These are phyloP conservation scores for Magnusiomyces sp. DNA, from an alignment of 1,139 yeast genomes.

Conservation along the genomic window DNA sequence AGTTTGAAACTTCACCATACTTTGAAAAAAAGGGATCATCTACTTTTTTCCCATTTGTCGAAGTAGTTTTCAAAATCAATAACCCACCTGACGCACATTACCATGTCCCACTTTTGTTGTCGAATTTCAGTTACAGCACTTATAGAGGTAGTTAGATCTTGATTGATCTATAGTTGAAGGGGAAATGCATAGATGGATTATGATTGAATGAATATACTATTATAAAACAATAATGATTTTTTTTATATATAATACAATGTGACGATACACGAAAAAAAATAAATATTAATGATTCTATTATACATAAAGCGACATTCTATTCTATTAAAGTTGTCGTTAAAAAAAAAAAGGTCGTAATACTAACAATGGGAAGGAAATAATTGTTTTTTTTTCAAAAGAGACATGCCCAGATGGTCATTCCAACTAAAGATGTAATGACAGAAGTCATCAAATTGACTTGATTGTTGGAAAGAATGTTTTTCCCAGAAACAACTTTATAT, in stretches of 20 bases:
- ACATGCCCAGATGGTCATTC: slow-evolving; percentile 25
- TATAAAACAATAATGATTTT: no score
- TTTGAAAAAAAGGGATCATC: slow-evolving; percentile 35
- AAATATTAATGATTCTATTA: no score
- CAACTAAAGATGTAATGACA: slow-evolving; percentile 24
- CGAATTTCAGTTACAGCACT: slow-evolving; percentile 80
- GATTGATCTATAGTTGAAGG: no score
- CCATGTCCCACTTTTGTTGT: slow-evolving; percentile 74
- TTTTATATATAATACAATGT: no score
- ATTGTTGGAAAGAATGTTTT: slow-evolving; percentile 34
- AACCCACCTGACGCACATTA: slow-evolving; percentile 69
- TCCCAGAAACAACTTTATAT: slow-evolving; percentile 22
- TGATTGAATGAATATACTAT: no score
- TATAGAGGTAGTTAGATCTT: slow-evolving; percentile 61
- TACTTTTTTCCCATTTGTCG: slow-evolving; percentile 79
- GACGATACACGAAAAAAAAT: no score
- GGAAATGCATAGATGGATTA: no score
- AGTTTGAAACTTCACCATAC: slow-evolving; percentile 66
- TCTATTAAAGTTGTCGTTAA: background rate
- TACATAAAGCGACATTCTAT: no score
- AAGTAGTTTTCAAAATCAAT: slow-evolving; percentile 58
- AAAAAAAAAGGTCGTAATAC: no score
- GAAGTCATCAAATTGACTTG: slow-evolving; percentile 38
- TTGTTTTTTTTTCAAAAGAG: no score
- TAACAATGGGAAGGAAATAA: no score